phyloP scores from a whole-genome alignment of 805 yeast species.

The Candida ortonii region DNA sequence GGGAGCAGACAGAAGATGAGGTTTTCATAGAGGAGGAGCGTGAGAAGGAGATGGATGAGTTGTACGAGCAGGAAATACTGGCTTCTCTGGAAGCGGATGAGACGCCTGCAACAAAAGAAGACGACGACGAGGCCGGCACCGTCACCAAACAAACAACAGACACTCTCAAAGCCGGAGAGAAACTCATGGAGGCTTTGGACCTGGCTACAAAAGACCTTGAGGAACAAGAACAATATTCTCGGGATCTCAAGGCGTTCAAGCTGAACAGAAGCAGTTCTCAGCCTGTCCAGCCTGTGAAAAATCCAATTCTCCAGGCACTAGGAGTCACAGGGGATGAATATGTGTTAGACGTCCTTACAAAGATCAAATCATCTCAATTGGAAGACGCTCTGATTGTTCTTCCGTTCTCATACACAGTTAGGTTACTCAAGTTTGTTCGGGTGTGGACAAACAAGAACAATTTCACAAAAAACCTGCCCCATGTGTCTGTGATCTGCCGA shows the following conservation, averaged over 20 bases:
- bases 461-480: conserved; percentile 41
- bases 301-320: conserved; percentile 73
- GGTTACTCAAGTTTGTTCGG: conserved; percentile 68
- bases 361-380: conserved; percentile 77
- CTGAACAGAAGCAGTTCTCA: conserved; percentile 43
- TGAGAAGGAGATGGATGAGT: conserved; percentile 91
- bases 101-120: conserved; percentile 32
- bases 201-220: conserved; percentile 71
- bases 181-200: conserved; percentile 87
- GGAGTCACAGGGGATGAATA: conserved; percentile 71
- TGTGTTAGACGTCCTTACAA: conserved; percentile 66
- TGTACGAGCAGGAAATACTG: conserved; percentile 77
- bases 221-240: conserved; percentile 48
- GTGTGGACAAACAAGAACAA: conserved; percentile 60
- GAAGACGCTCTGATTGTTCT: conserved; percentile 91
- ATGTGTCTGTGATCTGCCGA: conserved; percentile 65
- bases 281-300: conserved; percentile 59
- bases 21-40: conserved; percentile 96
- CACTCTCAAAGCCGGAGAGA: conserved; percentile 92
- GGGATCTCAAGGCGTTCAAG: conserved; percentile 36
- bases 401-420: conserved; percentile 80
- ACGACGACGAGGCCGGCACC: conserved; percentile 51
- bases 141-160: conserved; percentile 85
- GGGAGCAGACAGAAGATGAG: conserved; percentile 92
- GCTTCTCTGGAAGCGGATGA: conserved; percentile 61